These are phyloP conservation scores for Petunia secreta DNA, from an alignment of 257 asterid genomes.

Conservation along the genomic window DNA sequence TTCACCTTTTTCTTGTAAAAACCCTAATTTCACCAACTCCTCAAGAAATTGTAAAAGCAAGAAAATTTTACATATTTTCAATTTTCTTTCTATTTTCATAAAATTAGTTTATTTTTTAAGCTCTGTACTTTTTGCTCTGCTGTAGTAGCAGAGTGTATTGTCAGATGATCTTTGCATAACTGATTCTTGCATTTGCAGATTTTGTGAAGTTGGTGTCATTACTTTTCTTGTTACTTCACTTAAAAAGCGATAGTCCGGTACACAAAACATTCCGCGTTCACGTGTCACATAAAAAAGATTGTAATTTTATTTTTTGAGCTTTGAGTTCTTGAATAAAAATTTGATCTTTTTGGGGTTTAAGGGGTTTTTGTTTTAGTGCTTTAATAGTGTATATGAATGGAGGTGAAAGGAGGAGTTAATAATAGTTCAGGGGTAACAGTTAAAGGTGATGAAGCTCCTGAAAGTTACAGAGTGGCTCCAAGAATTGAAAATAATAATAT, in stretches of 20 bases:
- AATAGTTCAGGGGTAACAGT: conserved; percentile 54
- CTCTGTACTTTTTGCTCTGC: conserved; percentile 41
- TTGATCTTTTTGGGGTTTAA: conserved; percentile 31
- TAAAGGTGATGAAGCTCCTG: conserved; percentile 64
- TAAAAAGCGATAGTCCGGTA: not conserved
- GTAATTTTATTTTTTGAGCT: conserved; percentile 10
- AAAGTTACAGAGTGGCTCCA: conserved; percentile 61
- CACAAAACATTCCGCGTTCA: too few species aligned
- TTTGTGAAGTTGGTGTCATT: conserved; percentile 31
- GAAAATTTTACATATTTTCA: conserved; percentile 27
- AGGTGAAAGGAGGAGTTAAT: conserved; percentile 63
- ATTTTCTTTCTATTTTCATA: conserved; percentile 29
- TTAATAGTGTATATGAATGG: conserved; percentile 65
- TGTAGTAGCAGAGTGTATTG: conserved; percentile 52
- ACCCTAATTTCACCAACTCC: conserved; percentile 60
- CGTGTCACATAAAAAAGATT: conserved; percentile 18
- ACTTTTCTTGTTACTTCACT: conserved; percentile 35
- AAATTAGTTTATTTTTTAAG: conserved; percentile 30
- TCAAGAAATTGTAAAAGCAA: conserved; percentile 37
- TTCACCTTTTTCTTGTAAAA: conserved; percentile 46
- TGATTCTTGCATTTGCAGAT: conserved; percentile 39
- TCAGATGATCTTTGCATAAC: conserved; percentile 49
- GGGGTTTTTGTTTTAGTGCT: conserved; percentile 39
- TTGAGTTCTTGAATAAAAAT: not conserved
- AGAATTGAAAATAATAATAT: conserved; percentile 44